A percentile compares a stretch with the other conserved stretches of the same genome.
phyloP scores from a whole-genome alignment of 306 rosid genomes.

The Glycine soja region DNA sequence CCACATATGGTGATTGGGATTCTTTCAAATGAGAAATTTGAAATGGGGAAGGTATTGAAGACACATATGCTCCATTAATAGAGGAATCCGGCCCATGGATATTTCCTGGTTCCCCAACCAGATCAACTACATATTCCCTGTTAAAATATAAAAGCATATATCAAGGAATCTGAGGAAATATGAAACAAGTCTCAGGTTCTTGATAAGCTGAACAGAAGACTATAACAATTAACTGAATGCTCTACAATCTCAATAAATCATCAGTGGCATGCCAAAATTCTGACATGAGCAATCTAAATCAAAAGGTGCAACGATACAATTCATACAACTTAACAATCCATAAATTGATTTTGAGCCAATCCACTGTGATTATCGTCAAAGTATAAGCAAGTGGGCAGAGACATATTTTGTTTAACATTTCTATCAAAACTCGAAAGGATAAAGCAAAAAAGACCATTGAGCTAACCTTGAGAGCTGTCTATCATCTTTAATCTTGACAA shows the following conservation, averaged over 20 bases:
- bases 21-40: constrained; percentile 80
- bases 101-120: constrained; percentile 96
- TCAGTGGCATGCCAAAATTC: background rate
- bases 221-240: constrained; percentile 23
- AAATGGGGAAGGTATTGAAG: constrained; percentile 82
- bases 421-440: background rate
- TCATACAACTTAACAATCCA: constrained; percentile 21
- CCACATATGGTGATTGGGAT: constrained; percentile 65
- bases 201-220: constrained; percentile 30
- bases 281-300: constrained; percentile 22
- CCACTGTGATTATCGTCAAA: constrained; percentile 29
- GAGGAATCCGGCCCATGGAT: constrained; percentile 90
- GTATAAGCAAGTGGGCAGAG: no score
- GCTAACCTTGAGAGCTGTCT: constrained; percentile 78
- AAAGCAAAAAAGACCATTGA: constrained; percentile 32
- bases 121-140: constrained; percentile 99
- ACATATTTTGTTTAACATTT: no score
- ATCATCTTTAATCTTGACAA: constrained; percentile 84
- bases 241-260: constrained; percentile 4
- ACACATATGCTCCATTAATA: constrained; percentile 82
- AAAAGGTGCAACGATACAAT: constrained; percentile 12
- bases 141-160: constrained; percentile 16
- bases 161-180: background rate
- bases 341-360: constrained; percentile 36
- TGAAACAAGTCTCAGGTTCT: constrained; percentile 29